Base-by-base conservation (phyloP, 106 monocot genomes). In the Acanthochlamys bracteata region DNA sequence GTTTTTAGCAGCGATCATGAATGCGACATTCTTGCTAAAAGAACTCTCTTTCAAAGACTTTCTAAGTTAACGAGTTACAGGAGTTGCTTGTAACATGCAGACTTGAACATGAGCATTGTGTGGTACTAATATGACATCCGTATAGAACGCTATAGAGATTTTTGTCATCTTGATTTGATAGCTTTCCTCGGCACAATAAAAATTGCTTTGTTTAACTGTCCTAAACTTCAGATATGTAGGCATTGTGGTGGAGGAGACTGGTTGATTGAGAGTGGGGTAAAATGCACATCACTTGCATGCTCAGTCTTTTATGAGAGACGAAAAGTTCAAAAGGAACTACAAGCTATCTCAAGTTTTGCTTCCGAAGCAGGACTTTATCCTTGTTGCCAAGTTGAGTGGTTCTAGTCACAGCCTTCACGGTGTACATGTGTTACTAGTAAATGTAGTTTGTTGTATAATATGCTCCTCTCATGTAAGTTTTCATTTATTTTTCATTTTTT, bases 241-340 rank as follows among this genome's bases (percentile, higher is more conserved):
- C 84, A 90, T 42, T 95, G 95, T 70, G 95, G 95, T n/a, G 95
- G 90, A 9, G 87, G 72, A 45, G 90, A 95, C 55, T 84, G 77
- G 82, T 66, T 77, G 10, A 41, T 84, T 17, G 86, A 90, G 43
- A 80, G 76, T 20, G 90, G 95, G 4, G 71, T 95, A 11, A 87
- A 87, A 53, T 95, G 95, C 70, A 78, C 55, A 11, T 95, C 95
- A 0, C 82, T 95, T 47, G 75, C 90, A 24, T 95, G 95, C 64
- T 53, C 95, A 7, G 80, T 95, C 25, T 87, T 84, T 57, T 90
- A 76, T 33, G 95, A 95, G 80, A 78, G 95, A 59, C 70, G 75
- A 61, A 95, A 95, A 69, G 82, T 90, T 73, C 86, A 87, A 69
- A 95, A 84, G 41, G 90, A 90, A 66, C 23, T 95, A 16, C 67